Base-by-base conservation (phyloP, 208 protist species). In the Acanthamoeba culbertsoni region DNA sequence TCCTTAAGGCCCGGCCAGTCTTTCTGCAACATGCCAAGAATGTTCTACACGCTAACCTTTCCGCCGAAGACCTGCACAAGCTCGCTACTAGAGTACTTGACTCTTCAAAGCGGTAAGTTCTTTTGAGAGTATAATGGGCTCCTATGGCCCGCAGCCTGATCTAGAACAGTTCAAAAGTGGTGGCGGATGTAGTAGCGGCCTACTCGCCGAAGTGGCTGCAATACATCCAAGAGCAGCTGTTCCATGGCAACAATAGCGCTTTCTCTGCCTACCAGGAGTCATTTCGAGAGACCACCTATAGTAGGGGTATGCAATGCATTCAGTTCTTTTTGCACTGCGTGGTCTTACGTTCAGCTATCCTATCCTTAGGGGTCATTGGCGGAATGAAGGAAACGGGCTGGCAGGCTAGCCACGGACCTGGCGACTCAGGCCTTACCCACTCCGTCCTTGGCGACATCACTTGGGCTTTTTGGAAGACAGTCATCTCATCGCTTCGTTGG, bases 301-400 rank as follows among this genome's bases (percentile, higher is more conserved):
- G 42, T 28, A 90, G 65, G 33, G 82, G 82, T 68, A 59, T 37
- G 2, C 23, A 26, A 8, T 10, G 7, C 18, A 23, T 33, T 23
- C n/a, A 23, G 12, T 75, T 40, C 63, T 75, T 7, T 23, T 40
- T 48, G 23, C 31, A 20, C 23, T 51, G 33, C 20, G 31, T 2
- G 65, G 37, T 26, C 23, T 79, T n/a, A 45, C 42, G 14, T 28
- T 51, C 20, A 51, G 18, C 73, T 86, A 8, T 37, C 23, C 62
- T 10, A 23, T 71, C 62, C 7, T 10, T 33, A 71, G 62, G 62
- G 12, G 62, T 71, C 31, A 33, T 86, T 16, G 73, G 42, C 26
- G 82, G 82, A n/a, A 90, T 90, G 82, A 90, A 90, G 82, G 82
- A 90, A 43, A 65, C 53, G 18, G 82, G 82, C 45, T 90, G 82